Conservation (phyloP, 1,284 basidiomycete species). For the Irpex rosettiformis region DNA sequence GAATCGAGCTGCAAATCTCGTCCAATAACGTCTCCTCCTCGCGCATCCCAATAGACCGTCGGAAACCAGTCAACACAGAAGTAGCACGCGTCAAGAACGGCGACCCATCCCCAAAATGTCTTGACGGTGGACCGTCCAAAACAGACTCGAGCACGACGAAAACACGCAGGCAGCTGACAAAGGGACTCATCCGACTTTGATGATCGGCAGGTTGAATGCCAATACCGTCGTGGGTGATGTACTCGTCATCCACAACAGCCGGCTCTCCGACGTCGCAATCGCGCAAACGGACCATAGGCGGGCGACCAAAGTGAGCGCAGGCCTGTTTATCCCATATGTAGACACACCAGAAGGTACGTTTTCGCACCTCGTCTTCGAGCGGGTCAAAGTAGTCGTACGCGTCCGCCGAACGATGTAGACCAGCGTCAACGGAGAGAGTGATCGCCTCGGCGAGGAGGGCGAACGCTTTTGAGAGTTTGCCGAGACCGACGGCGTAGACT, state of each 20-base stretch:
- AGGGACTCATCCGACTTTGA: conserved; percentile 76
- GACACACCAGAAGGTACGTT: conserved; percentile 91
- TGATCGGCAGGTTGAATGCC: conserved; percentile 65
- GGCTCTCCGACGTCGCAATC: conserved; percentile 89
- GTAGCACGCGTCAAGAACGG: conserved; percentile 63
- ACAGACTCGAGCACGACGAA: conserved; percentile 83
- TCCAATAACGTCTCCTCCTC: conserved; percentile 81
- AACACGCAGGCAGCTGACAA: conserved; percentile 70
- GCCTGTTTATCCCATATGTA: conserved; percentile 93
- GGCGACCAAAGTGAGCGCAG: conserved; percentile 80
- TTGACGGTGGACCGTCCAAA: conserved; percentile 66
- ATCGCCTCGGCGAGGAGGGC: conserved; percentile 80
- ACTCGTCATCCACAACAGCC: conserved; percentile 83
- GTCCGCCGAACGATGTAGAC: conserved; percentile 82
- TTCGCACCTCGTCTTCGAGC: conserved; percentile 84
- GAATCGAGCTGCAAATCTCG: conserved; percentile 70
- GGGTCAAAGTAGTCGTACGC: conserved; percentile 87
- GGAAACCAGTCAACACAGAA: conserved; percentile 49
- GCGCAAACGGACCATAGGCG: conserved; percentile 77
- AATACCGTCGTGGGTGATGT: conserved; percentile 70
- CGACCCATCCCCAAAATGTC: conserved; percentile 49
- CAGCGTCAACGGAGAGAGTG: conserved; percentile 82
- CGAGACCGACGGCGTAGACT: conserved; percentile 84
- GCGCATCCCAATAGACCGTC: conserved; percentile 59
- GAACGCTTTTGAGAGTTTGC: conserved; percentile 84